phyloP scores from a whole-genome alignment of 2,329 filamentous ascomycete species.

The Monosporascus cannonballus region DNA sequence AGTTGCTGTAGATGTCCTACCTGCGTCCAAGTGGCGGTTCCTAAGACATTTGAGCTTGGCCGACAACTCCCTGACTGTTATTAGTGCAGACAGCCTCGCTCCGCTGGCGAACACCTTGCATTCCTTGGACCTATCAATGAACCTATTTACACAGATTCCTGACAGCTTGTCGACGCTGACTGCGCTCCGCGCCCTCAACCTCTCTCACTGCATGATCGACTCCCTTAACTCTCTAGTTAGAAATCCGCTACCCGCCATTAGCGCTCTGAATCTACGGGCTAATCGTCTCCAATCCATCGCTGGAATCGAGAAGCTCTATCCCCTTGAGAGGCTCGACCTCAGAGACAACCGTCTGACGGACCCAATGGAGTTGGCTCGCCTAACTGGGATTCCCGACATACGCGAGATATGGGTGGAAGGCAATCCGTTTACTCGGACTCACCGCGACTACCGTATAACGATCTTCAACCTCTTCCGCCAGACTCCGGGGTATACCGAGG shows the following conservation, averaged over 20 bases:
- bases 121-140: constrained; percentile 86
- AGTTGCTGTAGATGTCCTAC: constrained; percentile 63
- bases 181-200: constrained; percentile 82
- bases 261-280: constrained; percentile 81
- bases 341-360: constrained; percentile 89
- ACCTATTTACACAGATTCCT: constrained; percentile 89
- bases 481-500: constrained; percentile 83
- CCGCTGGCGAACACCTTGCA: constrained; percentile 84
- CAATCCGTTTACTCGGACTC: constrained; percentile 86
- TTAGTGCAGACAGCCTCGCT: constrained; percentile 67
- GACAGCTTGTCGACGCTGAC: constrained; percentile 83
- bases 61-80: constrained; percentile 81
- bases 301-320: constrained; percentile 82
- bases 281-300: constrained; percentile 85
- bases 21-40: constrained; percentile 89
- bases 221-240: constrained; percentile 81
- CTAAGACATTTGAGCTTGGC: constrained; percentile 85
- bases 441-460: constrained; percentile 75
- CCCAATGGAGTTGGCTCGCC: constrained; percentile 79
- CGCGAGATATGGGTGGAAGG: constrained; percentile 87
- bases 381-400: constrained; percentile 87
- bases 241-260: constrained; percentile 87
- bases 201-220: constrained; percentile 97
- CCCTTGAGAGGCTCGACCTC: constrained; percentile 83
- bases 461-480: constrained; percentile 96